These are phyloP conservation scores for Candida loeiensis DNA, from an alignment of 805 yeast genomes.

Conservation along the genomic window DNA sequence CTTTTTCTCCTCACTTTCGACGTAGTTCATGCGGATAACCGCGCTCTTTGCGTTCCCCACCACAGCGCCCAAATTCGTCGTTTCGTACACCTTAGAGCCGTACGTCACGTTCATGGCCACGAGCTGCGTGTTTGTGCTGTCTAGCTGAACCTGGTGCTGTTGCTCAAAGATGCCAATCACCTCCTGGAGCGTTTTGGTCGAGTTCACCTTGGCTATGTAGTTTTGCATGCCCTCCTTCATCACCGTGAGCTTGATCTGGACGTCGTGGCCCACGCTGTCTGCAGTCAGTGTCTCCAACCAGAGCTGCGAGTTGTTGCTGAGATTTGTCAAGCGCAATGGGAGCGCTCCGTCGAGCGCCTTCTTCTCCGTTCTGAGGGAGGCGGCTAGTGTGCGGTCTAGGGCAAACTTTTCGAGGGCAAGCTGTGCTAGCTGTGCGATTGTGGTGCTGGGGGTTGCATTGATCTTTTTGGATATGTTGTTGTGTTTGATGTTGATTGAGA, in stretches of 20 bases:
- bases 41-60: slow-evolving; percentile 21
- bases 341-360: slow-evolving; percentile 30
- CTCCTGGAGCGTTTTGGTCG: slow-evolving; percentile 16
- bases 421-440: slow-evolving; percentile 27
- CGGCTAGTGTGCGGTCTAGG: slow-evolving; percentile 15
- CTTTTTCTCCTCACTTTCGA: slow-evolving; percentile 12
- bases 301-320: slow-evolving; percentile 34
- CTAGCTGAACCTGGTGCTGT: slow-evolving; percentile 2
- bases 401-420: slow-evolving; percentile 25
- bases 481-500: slow-evolving; percentile 23
- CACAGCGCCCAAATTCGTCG: slow-evolving; percentile 14
- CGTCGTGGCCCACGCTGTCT: slow-evolving; percentile 5
- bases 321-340: slow-evolving; percentile 30
- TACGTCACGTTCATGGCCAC: slow-evolving; percentile 15
- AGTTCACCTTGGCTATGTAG: slow-evolving; percentile 10
- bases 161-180: slow-evolving; percentile 19
- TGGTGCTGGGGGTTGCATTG: slow-evolving; percentile 19
- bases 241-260: slow-evolving; percentile 19
- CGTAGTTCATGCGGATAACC: slow-evolving; percentile 23
- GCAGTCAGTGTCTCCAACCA: slow-evolving; percentile 16
- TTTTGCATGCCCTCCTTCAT: slow-evolving; percentile 6
- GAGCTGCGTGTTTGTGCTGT: slow-evolving; percentile 11
- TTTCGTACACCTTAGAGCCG: slow-evolving; percentile 10
- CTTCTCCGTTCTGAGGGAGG: slow-evolving; percentile 23
- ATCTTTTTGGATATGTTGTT: slow-evolving; percentile 25